Percentiles rank a stretch among this genome's conserved stretches.
Evolutionary conservation across 805 yeast genomes (phyloP).

Genomic region (Candida ipomoeae): DNA sequence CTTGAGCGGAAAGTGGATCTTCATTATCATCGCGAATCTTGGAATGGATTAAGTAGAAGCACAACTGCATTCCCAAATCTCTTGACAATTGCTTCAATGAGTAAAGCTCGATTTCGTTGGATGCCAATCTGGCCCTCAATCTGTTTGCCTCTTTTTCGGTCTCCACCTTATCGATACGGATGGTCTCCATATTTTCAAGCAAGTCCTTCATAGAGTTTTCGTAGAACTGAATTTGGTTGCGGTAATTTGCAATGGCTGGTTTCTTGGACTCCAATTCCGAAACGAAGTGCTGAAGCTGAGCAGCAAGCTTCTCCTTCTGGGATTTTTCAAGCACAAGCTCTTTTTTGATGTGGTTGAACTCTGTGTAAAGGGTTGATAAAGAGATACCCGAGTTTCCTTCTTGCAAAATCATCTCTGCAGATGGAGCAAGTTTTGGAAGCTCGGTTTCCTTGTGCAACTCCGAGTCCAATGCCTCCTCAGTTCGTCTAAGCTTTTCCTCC

Average conservation of each 20-base stretch:
- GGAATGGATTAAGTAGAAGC: constrained; percentile 63
- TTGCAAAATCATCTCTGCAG: constrained; percentile 52
- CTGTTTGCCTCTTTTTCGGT: constrained; percentile 36
- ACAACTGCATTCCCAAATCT: constrained; percentile 83
- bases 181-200: constrained; percentile 48
- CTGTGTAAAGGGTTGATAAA: constrained; percentile 61
- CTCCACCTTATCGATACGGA: constrained; percentile 48
- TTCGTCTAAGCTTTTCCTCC: constrained; percentile 34
- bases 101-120: constrained; percentile 43
- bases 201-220: constrained; percentile 52
- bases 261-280: constrained; percentile 73
- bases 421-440: constrained; percentile 46
- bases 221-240: constrained; percentile 53
- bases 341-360: constrained; percentile 58
- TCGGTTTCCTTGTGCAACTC: constrained; percentile 38
- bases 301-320: constrained; percentile 65
- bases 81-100: constrained; percentile 53
- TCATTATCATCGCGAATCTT: constrained; percentile 53
- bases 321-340: constrained; percentile 66
- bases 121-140: constrained; percentile 31
- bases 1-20: constrained; percentile 59
- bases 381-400: constrained; percentile 48
- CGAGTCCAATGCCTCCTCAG: constrained; percentile 39
- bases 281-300: constrained; percentile 67
- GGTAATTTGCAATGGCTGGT: constrained; percentile 68